Evolutionary conservation across 345 rosid genomes (phyloP), one percentile per base, ranked within the genome.

Genomic region (Salix viminalis): DNA sequence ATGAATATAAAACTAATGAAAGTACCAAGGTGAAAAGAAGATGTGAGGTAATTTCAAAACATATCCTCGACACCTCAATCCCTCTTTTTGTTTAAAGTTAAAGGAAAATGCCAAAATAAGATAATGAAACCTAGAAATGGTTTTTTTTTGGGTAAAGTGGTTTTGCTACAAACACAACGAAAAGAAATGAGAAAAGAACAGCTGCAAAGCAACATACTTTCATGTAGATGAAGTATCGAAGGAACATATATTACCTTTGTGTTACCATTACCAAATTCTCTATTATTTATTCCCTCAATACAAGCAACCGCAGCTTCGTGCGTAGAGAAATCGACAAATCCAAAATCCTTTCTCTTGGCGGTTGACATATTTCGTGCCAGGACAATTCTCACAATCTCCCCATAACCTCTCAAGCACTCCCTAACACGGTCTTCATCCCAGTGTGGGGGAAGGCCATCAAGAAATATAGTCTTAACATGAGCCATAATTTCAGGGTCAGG

Each of bases 401-500:
- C 91, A 42, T 78, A 88, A 67, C 80, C 77, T 80, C 81, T 80
- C 65, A 86, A 61, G 50, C 69, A 78, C 37, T 84, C 86, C 81
- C 88, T 86, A 44, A 89, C 80, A 48, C 21, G 79, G 36, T 86
- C 88, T 80, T 89, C 93, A 73, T 83, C 89, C 93, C 93, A 89
- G 19, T 85, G 80, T 77, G 88, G 85, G 69, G 90, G 91, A 84
- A 88, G 85, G 75, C 90, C 90, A 73, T 89, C 91, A 76, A 89
- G 86, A 85, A 88, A 89, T 61, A 89, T 86, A 0, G 93, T 86
- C 73, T 88, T 89, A 76, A 89, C 93, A 24, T 84, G 85, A 26
- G 90, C 93, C 93, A 89, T 89, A 70, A 89, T 54, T 72, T 84
- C 87, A 21, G 93, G 93, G 78, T 90, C 90, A 71, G 91, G 90